These are phyloP conservation scores for Castanea sativa DNA, from an alignment of 306 rosid genomes.

Conservation along the genomic window DNA sequence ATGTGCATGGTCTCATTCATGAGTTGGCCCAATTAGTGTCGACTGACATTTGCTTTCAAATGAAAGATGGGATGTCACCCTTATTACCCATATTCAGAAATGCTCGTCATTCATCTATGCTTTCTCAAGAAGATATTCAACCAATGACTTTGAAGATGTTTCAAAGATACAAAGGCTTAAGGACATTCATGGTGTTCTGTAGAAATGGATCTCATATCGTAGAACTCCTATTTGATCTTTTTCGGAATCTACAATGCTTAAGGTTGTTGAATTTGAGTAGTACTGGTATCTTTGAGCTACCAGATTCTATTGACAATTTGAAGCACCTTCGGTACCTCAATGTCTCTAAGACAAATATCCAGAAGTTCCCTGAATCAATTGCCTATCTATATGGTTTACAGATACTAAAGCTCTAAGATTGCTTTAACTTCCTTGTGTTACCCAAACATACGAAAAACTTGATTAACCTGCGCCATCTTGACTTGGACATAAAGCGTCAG, in stretches of 20 bases:
- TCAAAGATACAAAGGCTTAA: neutral
- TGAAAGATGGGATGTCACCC: slow-evolving; percentile 8
- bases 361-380: slow-evolving; percentile 12
- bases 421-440: neutral
- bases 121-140: neutral
- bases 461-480: slow-evolving; percentile 23
- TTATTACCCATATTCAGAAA: neutral
- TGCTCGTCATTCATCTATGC: slow-evolving; percentile 21
- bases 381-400: slow-evolving; percentile 12
- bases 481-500: neutral
- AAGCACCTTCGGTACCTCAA: neutral
- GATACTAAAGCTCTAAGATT: slow-evolving; percentile 13
- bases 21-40: slow-evolving; percentile 23
- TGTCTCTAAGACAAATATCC: slow-evolving; percentile 5
- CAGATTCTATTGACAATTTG: too few species aligned
- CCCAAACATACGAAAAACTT: neutral
- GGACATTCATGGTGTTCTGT: slow-evolving; percentile 10
- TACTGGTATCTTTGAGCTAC: neutral
- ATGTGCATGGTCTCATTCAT: slow-evolving; percentile 23
- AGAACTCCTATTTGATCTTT: slow-evolving; percentile 5
- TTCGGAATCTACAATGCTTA: neutral
- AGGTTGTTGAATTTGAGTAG: slow-evolving; percentile 26
- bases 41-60: slow-evolving; percentile 1
- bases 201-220: neutral
- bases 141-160: neutral